Evolutionary conservation across 1,284 basidiomycete species (phyloP).

Genomic region (Malassezia restricta): DNA sequence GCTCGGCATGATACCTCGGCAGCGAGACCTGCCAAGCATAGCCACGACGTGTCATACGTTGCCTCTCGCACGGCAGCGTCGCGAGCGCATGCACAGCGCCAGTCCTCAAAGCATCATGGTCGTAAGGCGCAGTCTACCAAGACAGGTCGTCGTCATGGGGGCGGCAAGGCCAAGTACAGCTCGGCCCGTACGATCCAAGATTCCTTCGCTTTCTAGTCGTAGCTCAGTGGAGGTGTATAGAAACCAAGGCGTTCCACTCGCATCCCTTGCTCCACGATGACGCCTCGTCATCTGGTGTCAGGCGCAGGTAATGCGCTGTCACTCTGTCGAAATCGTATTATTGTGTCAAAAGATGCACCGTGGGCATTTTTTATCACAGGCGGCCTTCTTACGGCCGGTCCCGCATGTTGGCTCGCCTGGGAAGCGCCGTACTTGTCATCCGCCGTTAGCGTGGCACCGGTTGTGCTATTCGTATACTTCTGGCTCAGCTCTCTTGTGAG

Average conservation of each 20-base stretch:
- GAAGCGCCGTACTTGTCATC: conserved; percentile 28
- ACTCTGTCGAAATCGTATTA: not conserved
- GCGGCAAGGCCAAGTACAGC: conserved; percentile 51
- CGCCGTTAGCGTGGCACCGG: conserved; percentile 26
- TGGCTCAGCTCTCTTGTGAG: conserved; percentile 24
- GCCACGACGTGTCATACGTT: conserved; percentile 17
- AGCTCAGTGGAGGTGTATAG: not conserved
- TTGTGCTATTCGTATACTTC: conserved; percentile 31
- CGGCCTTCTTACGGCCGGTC: conserved; percentile 22
- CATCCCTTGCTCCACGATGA: not conserved
- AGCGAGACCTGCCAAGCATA: too few species aligned
- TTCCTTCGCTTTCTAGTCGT: not conserved
- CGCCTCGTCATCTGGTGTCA: not conserved
- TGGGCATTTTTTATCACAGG: conserved; percentile 19
- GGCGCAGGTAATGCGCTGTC: not conserved
- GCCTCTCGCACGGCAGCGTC: conserved; percentile 27
- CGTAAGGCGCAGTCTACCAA: conserved; percentile 25
- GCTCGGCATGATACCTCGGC: too few species aligned
- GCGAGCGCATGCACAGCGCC: conserved; percentile 21
- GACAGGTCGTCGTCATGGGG: conserved; percentile 52
- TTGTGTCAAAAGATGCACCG: conserved; percentile 7
- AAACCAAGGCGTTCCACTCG: too few species aligned
- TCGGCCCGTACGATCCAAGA: conserved; percentile 1
- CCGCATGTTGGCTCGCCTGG: conserved; percentile 34
- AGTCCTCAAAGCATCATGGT: conserved; percentile 27